These are phyloP conservation scores for Fragaria iinumae DNA, from an alignment of 306 rosid genomes.

Conservation along the genomic window DNA sequence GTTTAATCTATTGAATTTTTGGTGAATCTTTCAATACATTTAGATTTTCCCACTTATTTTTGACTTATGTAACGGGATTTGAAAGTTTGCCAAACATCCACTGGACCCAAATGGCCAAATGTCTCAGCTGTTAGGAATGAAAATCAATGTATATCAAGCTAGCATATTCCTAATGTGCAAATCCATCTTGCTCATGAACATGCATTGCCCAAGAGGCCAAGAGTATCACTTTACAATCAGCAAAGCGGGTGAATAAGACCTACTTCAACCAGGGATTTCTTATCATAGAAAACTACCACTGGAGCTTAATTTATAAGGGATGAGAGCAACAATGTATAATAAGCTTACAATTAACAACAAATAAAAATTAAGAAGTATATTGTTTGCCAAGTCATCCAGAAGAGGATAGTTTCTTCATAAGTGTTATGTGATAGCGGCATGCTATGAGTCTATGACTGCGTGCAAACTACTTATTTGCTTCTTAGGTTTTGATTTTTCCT, in stretches of 20 bases:
- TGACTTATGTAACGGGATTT: not conserved
- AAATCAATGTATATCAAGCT: not conserved
- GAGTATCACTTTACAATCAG: not conserved
- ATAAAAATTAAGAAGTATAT: not conserved
- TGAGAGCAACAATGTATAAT: not conserved
- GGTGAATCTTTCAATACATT: not conserved
- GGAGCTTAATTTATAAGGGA: not conserved
- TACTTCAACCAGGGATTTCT: not conserved
- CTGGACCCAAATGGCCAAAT: not conserved
- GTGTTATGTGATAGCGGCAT: not conserved
- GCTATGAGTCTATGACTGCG: slow-evolving; percentile 2
- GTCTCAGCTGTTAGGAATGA: not conserved
- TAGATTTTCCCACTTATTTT: not conserved
- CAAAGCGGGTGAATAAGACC: not conserved
- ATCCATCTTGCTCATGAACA: not conserved
- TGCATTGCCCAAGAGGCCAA: not conserved
- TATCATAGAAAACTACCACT: not conserved
- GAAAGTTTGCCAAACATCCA: not conserved
- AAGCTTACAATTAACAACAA: not conserved
- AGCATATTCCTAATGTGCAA: not conserved
- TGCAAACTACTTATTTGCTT: not conserved
- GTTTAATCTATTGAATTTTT: not conserved
- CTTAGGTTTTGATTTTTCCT: not conserved
- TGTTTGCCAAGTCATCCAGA: not conserved
- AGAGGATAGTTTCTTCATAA: not conserved